These are phyloP conservation scores for Pyrrhoderma lamaoense DNA, from an alignment of 1,284 basidiomycete genomes.

Conservation along the genomic window DNA sequence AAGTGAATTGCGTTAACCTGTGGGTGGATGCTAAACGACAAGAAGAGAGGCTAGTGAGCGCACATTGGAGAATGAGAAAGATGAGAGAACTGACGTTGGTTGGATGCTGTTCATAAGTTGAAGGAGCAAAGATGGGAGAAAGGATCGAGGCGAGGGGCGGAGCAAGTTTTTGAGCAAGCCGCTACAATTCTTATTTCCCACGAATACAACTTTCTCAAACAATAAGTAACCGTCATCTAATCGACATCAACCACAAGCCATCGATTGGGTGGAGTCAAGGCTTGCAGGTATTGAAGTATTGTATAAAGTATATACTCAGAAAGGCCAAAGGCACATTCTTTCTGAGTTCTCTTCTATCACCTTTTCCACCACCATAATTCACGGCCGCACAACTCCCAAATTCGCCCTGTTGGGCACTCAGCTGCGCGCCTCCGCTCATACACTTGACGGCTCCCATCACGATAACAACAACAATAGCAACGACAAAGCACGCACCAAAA, in stretches of 20 bases:
- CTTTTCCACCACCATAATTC: background rate
- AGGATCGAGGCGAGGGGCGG: background rate
- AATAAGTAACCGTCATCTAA: background rate
- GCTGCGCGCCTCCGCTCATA: too few species aligned
- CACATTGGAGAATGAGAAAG: background rate
- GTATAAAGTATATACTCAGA: too few species aligned
- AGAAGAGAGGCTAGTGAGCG: background rate
- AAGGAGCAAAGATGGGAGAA: slow-evolving; percentile 13
- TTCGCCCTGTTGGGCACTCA: too few species aligned
- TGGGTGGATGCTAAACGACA: slow-evolving; percentile 4
- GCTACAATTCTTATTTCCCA: background rate
- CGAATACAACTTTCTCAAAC: background rate
- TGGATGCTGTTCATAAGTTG: background rate
- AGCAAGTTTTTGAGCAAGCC: background rate
- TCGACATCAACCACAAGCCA: background rate
- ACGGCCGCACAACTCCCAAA: background rate
- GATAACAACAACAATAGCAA: too few species aligned
- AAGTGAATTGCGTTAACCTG: slow-evolving; percentile 24
- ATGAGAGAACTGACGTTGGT: slow-evolving; percentile 11
- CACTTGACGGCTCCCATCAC: too few species aligned
- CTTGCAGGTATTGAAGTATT: background rate
- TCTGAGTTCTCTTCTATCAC: background rate
- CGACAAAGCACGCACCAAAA: too few species aligned
- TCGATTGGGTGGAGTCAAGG: background rate
- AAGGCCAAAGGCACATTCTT: background rate